Evolutionary conservation across 192 early-diverging fungal species (phyloP).

Genomic region (Coemansia sp.): DNA sequence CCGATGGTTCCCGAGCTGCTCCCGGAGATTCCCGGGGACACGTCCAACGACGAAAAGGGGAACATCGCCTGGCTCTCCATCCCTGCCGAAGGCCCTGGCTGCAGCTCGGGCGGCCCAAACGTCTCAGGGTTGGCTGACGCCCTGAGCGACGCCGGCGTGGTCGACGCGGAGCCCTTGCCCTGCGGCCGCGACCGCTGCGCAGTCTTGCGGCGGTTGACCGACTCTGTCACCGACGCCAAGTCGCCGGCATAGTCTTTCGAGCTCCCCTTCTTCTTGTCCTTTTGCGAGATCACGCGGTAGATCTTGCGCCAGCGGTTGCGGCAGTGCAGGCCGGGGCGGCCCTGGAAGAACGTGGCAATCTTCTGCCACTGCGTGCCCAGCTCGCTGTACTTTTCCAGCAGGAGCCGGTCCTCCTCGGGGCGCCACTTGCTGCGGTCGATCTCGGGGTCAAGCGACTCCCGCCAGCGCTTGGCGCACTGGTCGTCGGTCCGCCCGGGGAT

Average conservation of each 20-base stretch:
- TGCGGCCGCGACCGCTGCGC: slow-evolving; percentile 41
- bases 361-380: slow-evolving; percentile 78
- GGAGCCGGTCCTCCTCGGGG: slow-evolving; percentile 61
- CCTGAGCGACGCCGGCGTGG: background rate
- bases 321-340: slow-evolving; percentile 74
- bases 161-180: background rate
- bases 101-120: no score
- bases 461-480: slow-evolving; percentile 89
- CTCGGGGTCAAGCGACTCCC: slow-evolving; percentile 80
- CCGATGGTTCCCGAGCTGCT: background rate
- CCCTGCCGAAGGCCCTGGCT: background rate
- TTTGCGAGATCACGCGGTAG: slow-evolving; percentile 56
- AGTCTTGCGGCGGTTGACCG: slow-evolving; percentile 46
- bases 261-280: slow-evolving; percentile 40
- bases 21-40: background rate
- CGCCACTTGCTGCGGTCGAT: slow-evolving; percentile 74
- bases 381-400: slow-evolving; percentile 62
- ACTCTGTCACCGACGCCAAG: slow-evolving; percentile 46
- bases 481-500: slow-evolving; percentile 81
- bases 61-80: background rate
- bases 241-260: slow-evolving; percentile 20
- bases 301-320: slow-evolving; percentile 78
- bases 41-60: background rate
- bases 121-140: no score
- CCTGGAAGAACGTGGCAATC: slow-evolving; percentile 71